Evolutionary conservation across 768 basidiomycete species (phyloP).

Genomic region (Kwoniella dendrophila): DNA sequence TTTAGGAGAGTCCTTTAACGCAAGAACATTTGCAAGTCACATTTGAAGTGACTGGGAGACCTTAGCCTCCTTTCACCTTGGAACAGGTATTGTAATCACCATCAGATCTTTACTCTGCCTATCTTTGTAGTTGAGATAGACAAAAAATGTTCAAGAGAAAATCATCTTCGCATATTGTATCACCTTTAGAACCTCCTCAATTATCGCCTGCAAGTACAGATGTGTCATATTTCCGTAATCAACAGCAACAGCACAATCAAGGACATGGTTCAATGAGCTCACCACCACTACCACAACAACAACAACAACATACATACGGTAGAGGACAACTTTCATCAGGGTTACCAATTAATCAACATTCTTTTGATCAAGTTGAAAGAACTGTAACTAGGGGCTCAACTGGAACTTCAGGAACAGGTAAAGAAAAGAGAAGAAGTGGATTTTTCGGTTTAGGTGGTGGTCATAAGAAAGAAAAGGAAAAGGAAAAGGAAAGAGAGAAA

Average conservation of each 20-base stretch:
- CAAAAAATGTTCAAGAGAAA: conserved; percentile 40
- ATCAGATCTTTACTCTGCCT: not conserved
- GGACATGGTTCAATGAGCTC: not conserved
- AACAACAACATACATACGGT: conserved; percentile 6
- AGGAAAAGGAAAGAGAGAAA: conserved; percentile 29
- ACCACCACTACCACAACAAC: conserved; percentile 5
- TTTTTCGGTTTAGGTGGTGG: conserved; percentile 46
- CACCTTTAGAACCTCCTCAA: conserved; percentile 33
- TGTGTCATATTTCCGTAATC: conserved; percentile 1
- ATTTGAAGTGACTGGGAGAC: too few species aligned
- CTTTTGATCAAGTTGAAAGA: conserved; percentile 3
- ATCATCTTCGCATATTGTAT: conserved; percentile 20
- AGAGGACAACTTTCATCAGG: conserved; percentile 8
- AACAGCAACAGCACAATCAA: conserved; percentile 11
- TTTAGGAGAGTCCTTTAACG: too few species aligned
- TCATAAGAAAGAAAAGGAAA: conserved; percentile 35
- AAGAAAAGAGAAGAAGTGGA: conserved; percentile 44
- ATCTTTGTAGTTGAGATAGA: not conserved
- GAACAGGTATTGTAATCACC: not conserved
- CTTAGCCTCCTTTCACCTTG: not conserved
- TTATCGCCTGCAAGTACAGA: conserved; percentile 18
- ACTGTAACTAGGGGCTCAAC: not conserved
- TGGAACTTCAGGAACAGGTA: conserved; percentile 14
- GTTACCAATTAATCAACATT: not conserved
- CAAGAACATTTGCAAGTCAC: not conserved